Evolutionary conservation across 2,329 filamentous ascomycete species (phyloP).

Genomic region (Talaromyces sp.): DNA sequence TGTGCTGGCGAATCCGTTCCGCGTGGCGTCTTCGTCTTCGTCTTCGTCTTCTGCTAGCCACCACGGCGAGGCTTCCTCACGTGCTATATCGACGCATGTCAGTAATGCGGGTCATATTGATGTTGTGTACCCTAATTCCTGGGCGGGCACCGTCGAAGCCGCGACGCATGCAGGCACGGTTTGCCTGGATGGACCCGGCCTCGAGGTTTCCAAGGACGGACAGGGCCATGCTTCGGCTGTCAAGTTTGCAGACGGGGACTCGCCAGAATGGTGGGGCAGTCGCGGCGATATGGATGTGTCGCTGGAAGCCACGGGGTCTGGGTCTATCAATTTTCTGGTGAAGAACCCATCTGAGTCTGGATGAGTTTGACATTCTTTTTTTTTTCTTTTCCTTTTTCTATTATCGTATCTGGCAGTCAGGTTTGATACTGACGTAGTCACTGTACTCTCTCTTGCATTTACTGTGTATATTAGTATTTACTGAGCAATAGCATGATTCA

Average conservation of each 20-base stretch:
- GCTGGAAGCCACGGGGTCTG: slow-evolving; percentile 8
- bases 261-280: slow-evolving; percentile 18
- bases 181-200: slow-evolving; percentile 17
- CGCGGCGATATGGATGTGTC: slow-evolving; percentile 18
- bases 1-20: slow-evolving; percentile 16
- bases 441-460: no score
- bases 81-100: slow-evolving; percentile 15
- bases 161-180: slow-evolving; percentile 13
- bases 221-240: slow-evolving; percentile 11
- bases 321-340: slow-evolving; percentile 8
- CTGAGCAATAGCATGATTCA: not conserved
- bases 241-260: slow-evolving; percentile 10
- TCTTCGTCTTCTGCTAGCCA: not conserved
- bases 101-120: slow-evolving; percentile 19
- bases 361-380: not conserved
- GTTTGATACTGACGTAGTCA: no score
- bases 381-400: no score
- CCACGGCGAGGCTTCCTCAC: not conserved
- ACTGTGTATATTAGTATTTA: no score
- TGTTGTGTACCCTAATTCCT: slow-evolving; percentile 24
- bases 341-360: not conserved
- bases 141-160: slow-evolving; percentile 25
- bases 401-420: no score
- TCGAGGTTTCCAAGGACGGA: slow-evolving; percentile 14
- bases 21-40: slow-evolving; percentile 4